Base-by-base conservation (phyloP, 2,329 filamentous ascomycete genomes). In the Hymenoscyphus fraxineus region DNA sequence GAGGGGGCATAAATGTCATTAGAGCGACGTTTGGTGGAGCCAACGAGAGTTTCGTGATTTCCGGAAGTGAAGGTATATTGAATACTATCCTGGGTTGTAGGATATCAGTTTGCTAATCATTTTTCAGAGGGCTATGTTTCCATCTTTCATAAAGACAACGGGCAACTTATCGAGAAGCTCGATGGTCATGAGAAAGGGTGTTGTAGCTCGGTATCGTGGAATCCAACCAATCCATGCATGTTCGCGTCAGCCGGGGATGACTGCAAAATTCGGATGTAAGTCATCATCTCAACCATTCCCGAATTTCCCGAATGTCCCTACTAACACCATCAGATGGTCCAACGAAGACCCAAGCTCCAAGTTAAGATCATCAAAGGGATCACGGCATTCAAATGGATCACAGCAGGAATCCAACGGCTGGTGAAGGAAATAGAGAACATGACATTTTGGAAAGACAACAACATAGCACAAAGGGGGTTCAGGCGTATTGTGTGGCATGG, bases 191-290 rank as follows among this genome's bases (percentile, higher is more conserved):
- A 81, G 6, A 83, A 85, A 13, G 89, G 92, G 40, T 88, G 86
- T 66, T 94, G 95, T 68, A 98, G 97, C 75, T 86, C 92, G 7
- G 90, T 96, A 44, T 84, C 89, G 27, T 99, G 95, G 94, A 95
- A 94, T 72, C 93, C 95, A 0, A 83, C 80, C 12, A 86, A 97
- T 73, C 88, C 92, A 0, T 86, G 85, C 66, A 89, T 97, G 80
- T 92, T 97, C 77, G 95, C 93, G 16, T 94, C 93, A 13, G 94
- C 91, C 65, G 93, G 94, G 19, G 95, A 99, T 76, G 95, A 98
- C 73, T 83, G 84, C 62, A 88, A 85, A 74, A 88, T 98, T 68
- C 88, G 89, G 78, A 93, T 99, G 90, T 97, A 81, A 81, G 90
- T 80, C n/a, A 27, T 27, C 19, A 54, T 6, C 27, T 65, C 19